Evolutionary conservation across 2,329 filamentous ascomycete genomes (phyloP).

Genomic region (Neoascochyta sp.): DNA sequence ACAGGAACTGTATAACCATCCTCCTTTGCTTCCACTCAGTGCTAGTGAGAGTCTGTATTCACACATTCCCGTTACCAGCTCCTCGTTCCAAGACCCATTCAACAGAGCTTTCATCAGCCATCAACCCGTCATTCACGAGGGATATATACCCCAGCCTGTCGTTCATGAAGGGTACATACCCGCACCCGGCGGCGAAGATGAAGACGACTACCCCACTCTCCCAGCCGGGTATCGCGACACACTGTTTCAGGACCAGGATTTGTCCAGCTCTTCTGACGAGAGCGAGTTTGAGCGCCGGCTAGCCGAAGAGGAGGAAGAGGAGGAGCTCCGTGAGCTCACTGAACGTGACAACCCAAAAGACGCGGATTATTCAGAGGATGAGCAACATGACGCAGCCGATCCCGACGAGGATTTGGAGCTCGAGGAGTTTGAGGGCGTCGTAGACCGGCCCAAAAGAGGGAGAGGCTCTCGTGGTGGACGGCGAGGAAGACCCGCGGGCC

Average conservation of each 20-base stretch:
- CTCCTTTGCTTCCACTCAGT: constrained; percentile 19
- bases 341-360: constrained; percentile 34
- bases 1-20: constrained; percentile 18
- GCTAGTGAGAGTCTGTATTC: constrained; percentile 20
- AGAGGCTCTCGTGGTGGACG: constrained; percentile 17
- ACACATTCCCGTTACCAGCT: constrained; percentile 9
- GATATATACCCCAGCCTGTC: constrained; percentile 38
- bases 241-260: constrained; percentile 17
- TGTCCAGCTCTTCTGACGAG: constrained; percentile 27
- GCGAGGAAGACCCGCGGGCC: constrained; percentile 24
- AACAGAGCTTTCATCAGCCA: constrained; percentile 21
- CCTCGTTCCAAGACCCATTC: constrained; percentile 20
- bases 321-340: constrained; percentile 23
- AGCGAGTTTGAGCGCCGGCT: constrained; percentile 25
- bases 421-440: constrained; percentile 26
- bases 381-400: constrained; percentile 29
- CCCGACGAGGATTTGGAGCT: constrained; percentile 34
- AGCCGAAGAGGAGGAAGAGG: constrained; percentile 28
- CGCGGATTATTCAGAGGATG: constrained; percentile 37
- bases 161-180: constrained; percentile 42
- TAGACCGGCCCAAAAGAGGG: constrained; percentile 21
- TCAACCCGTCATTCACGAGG: constrained; percentile 36
- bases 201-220: constrained; percentile 27
- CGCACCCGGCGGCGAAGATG: constrained; percentile 32
- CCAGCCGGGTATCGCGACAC: constrained; percentile 17